A percentile compares a stretch with the other conserved stretches of the same genome.
These are phyloP conservation scores for Shiraia sp. DNA, from an alignment of 2,329 filamentous ascomycete genomes.

Conservation along the genomic window DNA sequence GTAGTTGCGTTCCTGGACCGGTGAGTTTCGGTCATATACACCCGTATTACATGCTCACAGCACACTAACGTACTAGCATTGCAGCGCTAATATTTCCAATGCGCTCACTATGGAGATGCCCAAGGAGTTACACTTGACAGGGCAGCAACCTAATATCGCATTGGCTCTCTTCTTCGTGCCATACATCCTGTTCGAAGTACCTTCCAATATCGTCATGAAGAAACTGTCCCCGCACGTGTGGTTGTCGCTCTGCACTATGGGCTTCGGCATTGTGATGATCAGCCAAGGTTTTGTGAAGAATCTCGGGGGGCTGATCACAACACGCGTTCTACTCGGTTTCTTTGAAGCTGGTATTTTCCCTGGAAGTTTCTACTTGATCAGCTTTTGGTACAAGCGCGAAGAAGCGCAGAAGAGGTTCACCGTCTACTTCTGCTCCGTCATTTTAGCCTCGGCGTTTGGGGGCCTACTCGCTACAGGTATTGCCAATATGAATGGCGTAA, in stretches of 20 bases:
- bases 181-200: constrained; percentile 56
- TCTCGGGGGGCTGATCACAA: constrained; percentile 19
- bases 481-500: constrained; percentile 7
- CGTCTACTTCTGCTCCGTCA: constrained; percentile 67
- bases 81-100: constrained; percentile 15
- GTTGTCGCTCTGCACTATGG: neutral
- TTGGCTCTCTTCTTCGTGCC: constrained; percentile 38
- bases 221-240: constrained; percentile 60
- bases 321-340: constrained; percentile 1
- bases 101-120: constrained; percentile 7
- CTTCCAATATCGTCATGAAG: constrained; percentile 67
- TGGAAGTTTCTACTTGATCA: constrained; percentile 64
- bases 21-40: constrained; percentile 1
- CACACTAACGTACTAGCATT: neutral
- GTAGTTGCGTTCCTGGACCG: constrained; percentile 11
- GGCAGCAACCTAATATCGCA: constrained; percentile 8
- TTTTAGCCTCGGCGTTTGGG: constrained; percentile 68
- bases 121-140: constrained; percentile 10
- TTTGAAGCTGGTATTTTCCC: constrained; percentile 1
- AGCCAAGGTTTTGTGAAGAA: constrained; percentile 44
- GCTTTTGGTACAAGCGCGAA: constrained; percentile 67
- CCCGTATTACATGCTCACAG: neutral
- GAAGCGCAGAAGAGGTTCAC: constrained; percentile 67
- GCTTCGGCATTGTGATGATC: constrained; percentile 57
- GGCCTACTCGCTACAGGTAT: constrained; percentile 56